Evolutionary conservation across 2,329 filamentous ascomycete species (phyloP).

Genomic region (Microcera coccophila): DNA sequence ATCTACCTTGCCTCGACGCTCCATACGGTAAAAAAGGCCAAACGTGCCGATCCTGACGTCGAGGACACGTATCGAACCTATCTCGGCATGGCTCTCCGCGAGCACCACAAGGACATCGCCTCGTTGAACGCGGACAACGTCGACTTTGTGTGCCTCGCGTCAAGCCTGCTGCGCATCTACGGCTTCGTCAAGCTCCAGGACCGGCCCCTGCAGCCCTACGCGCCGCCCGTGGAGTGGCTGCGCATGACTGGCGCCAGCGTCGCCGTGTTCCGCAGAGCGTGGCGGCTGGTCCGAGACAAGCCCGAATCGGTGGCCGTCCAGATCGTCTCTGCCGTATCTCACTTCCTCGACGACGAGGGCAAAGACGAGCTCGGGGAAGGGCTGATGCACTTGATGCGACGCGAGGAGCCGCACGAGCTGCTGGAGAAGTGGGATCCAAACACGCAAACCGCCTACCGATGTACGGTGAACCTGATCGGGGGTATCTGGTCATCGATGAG

Average conservation of each 20-base stretch:
- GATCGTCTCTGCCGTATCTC: constrained; percentile 7
- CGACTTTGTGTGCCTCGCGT: constrained; percentile 15
- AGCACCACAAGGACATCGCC: constrained; percentile 15
- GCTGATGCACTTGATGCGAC: constrained; percentile 11
- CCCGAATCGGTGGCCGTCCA: constrained; percentile 7
- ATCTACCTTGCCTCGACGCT: constrained; percentile 16
- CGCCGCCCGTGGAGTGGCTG: constrained; percentile 19
- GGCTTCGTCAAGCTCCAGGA: constrained; percentile 14
- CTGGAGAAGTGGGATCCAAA: constrained; percentile 12
- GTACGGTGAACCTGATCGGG: constrained; percentile 16
- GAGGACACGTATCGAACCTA: constrained; percentile 10
- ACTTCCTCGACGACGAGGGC: constrained; percentile 10
- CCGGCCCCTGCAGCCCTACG: constrained; percentile 15
- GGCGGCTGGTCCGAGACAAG: constrained; percentile 5
- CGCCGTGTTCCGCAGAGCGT: constrained; percentile 13
- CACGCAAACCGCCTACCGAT: constrained; percentile 15
- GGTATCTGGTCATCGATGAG: constrained; percentile 16
- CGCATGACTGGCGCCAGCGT: constrained; percentile 17
- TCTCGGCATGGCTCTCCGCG: constrained; percentile 13
- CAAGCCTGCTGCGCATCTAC: constrained; percentile 17
- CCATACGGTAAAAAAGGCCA: constrained; percentile 11
- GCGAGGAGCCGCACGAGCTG: constrained; percentile 10
- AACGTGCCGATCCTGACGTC: background rate
- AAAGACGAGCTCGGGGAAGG: constrained; percentile 1
- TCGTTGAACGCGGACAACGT: constrained; percentile 12